A percentile compares a stretch with the other conserved stretches of the same genome.
Conservation (phyloP, 495 filamentous ascomycete species). For the Annulohypoxylon nitens region DNA sequence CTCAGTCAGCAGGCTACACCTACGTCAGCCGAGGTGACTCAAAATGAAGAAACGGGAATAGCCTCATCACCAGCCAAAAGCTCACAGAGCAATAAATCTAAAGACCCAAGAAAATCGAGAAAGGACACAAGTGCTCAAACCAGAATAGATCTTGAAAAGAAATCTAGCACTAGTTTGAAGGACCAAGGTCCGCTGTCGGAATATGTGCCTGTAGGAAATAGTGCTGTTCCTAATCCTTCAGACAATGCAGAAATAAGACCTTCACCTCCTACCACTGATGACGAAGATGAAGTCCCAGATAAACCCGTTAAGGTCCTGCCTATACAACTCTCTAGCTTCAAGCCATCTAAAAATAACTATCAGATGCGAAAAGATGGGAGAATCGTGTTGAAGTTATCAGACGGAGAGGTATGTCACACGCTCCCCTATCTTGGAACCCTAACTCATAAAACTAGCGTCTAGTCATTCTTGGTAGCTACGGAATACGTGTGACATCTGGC, state of each 20-base stretch:
- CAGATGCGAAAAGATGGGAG: conserved; percentile 54
- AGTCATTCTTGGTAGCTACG: conserved; percentile 79
- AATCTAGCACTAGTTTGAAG: background rate
- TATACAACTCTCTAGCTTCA: conserved; percentile 59
- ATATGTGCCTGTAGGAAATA: background rate
- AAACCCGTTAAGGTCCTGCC: conserved; percentile 27
- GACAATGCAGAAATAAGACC: conserved; percentile 25
- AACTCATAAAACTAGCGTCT: conserved; percentile 64
- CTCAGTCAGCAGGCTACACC: conserved; percentile 40
- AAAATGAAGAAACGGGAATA: conserved; percentile 7
- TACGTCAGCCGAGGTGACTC: conserved; percentile 1
- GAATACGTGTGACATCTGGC: conserved; percentile 70
- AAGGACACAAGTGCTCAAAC: conserved; percentile 16
- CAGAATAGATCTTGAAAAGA: conserved; percentile 32
- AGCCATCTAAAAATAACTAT: conserved; percentile 59
- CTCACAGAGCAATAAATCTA: conserved; percentile 16
- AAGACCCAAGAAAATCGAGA: conserved; percentile 17
- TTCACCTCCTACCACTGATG: conserved; percentile 33
- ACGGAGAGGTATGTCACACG: conserved; percentile 60
- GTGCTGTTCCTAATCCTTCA: background rate
- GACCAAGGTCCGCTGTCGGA: background rate
- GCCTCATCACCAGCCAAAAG: background rate
- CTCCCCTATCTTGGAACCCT: conserved; percentile 1
- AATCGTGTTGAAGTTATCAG: conserved; percentile 52
- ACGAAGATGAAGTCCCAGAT: conserved; percentile 39